Evolutionary conservation across 768 basidiomycete genomes (phyloP).

Genomic region (Megacollybia marginata): DNA sequence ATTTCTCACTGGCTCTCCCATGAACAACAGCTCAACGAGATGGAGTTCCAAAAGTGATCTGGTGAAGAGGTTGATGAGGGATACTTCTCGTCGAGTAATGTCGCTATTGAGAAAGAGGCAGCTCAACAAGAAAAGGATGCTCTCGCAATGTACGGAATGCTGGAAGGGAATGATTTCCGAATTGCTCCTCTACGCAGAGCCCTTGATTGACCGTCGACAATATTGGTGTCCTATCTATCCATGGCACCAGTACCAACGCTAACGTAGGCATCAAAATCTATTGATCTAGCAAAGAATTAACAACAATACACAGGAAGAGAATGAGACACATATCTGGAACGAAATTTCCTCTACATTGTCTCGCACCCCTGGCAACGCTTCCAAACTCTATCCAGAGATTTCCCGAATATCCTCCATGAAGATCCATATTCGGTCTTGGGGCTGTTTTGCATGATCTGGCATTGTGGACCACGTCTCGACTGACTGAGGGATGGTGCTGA

Average conservation of each 20-base stretch:
- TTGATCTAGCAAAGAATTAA: slow-evolving; percentile 4
- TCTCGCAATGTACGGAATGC: slow-evolving; percentile 92
- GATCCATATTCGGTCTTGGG: too few relatives aligned
- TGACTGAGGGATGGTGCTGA: slow-evolving; percentile 98
- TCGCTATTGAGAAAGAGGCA: slow-evolving; percentile 87
- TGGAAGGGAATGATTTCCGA: slow-evolving; percentile 77
- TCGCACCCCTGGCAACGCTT: slow-evolving; percentile 92
- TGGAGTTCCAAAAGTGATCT: slow-evolving; percentile 50
- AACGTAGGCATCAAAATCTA: slow-evolving; percentile 38
- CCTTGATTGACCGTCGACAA: slow-evolving; percentile 86
- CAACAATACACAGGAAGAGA: slow-evolving; percentile 64
- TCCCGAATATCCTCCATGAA: too few relatives aligned
- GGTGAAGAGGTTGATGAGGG: slow-evolving; percentile 51
- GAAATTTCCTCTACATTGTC: slow-evolving; percentile 84
- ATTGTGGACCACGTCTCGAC: too few relatives aligned
- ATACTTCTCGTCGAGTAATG: slow-evolving; percentile 70
- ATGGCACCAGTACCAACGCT: slow-evolving; percentile 82
- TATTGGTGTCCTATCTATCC: slow-evolving; percentile 83
- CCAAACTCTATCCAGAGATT: too few relatives aligned
- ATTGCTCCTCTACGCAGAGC: slow-evolving; percentile 92
- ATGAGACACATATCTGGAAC: slow-evolving; percentile 97
- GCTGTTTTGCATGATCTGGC: too few relatives aligned
- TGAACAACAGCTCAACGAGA: slow-evolving; percentile 82
- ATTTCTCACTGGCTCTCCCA: slow-evolving; percentile 92
- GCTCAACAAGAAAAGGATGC: slow-evolving; percentile 88